Evolutionary conservation across 345 rosid species (phyloP).

Genomic region (Eucalyptus globulus): DNA sequence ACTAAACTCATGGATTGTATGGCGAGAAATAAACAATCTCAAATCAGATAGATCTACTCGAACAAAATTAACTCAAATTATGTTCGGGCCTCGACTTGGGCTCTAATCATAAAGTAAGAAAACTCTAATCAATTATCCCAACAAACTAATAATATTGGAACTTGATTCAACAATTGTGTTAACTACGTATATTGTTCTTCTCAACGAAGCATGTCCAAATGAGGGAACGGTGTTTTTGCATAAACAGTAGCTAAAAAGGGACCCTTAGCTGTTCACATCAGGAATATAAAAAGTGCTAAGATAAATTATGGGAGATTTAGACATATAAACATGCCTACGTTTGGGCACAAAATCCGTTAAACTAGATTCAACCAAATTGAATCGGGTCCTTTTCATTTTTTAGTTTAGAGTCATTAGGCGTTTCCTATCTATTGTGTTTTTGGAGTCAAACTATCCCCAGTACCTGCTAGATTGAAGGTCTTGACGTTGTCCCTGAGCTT

Average conservation of each 20-base stretch:
- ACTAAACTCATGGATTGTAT: not conserved
- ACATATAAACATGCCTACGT: not conserved
- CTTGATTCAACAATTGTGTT: not conserved
- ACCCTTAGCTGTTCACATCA: not conserved
- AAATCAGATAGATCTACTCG: not conserved
- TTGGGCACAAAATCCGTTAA: not conserved
- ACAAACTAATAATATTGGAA: not conserved
- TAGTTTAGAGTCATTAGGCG: slow-evolving; percentile 14
- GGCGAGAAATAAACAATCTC: not conserved
- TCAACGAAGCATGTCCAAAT: not conserved
- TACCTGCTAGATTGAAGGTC: slow-evolving; percentile 53
- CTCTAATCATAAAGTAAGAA: not conserved
- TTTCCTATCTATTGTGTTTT: slow-evolving; percentile 23
- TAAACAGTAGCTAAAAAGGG: not conserved
- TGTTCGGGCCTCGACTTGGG: not conserved
- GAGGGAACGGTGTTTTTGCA: not conserved
- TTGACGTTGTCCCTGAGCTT: slow-evolving; percentile 60
- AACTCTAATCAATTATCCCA: not conserved
- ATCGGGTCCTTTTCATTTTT: not conserved
- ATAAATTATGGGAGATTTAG: not conserved
- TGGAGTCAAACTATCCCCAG: slow-evolving; percentile 57
- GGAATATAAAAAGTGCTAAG: not conserved
- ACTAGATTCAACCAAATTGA: not conserved
- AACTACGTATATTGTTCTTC: not conserved
- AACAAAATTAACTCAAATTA: not conserved